A percentile compares a stretch with the other conserved stretches of the same genome.
phyloP scores from a whole-genome alignment of 345 rosid species.

The Schrenkiella parvula region DNA sequence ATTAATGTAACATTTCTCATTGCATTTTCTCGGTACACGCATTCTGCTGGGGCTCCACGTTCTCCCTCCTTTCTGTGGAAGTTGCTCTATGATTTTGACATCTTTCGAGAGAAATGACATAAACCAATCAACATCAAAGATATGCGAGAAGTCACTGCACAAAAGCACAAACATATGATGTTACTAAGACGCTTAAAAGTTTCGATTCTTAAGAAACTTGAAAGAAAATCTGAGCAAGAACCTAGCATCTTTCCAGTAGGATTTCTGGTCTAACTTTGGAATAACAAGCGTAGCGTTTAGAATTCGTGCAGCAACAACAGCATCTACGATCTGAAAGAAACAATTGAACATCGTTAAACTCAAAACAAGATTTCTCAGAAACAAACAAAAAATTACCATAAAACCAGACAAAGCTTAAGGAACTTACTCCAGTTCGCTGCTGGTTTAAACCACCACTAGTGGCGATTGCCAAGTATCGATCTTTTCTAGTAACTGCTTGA shows the following conservation, averaged over 20 bases:
- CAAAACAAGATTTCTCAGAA: background rate
- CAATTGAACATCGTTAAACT: background rate
- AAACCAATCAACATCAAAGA: slow-evolving; percentile 81
- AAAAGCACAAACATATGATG: background rate
- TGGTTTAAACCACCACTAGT: slow-evolving; percentile 96
- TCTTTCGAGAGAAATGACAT: slow-evolving; percentile 76
- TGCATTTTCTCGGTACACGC: slow-evolving; percentile 98
- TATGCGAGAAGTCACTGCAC: slow-evolving; percentile 81
- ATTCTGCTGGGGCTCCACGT: slow-evolving; percentile 51
- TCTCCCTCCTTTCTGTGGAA: slow-evolving; percentile 69
- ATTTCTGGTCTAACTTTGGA: slow-evolving; percentile 93
- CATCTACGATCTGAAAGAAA: slow-evolving; percentile 76
- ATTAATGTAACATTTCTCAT: slow-evolving; percentile 74
- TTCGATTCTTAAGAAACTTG: background rate
- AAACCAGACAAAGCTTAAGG: background rate
- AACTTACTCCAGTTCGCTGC: slow-evolving; percentile 86
- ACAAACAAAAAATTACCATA: background rate
- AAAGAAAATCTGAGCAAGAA: slow-evolving; percentile 16
- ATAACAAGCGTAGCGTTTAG: slow-evolving; percentile 94
- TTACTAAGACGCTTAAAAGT: background rate
- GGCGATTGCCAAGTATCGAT: slow-evolving; percentile 70
- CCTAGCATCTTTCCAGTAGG: slow-evolving; percentile 99
- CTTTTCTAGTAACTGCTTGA: slow-evolving; percentile 39
- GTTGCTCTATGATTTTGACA: slow-evolving; percentile 79
- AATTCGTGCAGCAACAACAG: slow-evolving; percentile 97